Conservation (phyloP, 139 green algal genomes). For the Cymbomonas tetramitiformis region DNA sequence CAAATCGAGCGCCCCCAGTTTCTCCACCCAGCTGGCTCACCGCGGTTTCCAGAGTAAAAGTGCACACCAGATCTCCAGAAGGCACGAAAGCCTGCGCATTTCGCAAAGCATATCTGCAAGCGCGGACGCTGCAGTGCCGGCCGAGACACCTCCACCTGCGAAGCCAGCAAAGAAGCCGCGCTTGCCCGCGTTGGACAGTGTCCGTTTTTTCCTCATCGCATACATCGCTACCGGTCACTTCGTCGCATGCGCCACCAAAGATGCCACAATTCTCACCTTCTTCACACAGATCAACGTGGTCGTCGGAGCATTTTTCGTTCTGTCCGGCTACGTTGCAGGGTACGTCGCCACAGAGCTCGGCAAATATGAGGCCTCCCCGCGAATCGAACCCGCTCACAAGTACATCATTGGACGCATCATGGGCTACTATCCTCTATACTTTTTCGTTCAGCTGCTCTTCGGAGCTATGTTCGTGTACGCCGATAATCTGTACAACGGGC, state of each 20-base stretch:
- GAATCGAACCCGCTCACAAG: conserved; percentile 5
- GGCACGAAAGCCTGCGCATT: too few relatives aligned
- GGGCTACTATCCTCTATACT: conserved; percentile 23
- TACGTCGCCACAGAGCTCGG: conserved; percentile 19
- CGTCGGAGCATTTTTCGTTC: conserved; percentile 25
- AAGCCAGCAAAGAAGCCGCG: conserved; percentile 17
- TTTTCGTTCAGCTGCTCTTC: conserved; percentile 16
- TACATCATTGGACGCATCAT: conserved; percentile 15
- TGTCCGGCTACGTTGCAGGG: conserved; percentile 25
- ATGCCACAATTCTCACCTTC: neutral
- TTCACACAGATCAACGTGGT: conserved; percentile 27
- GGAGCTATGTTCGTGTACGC: conserved; percentile 21
- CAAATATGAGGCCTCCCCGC: conserved; percentile 10
- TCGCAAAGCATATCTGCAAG: too few relatives aligned
- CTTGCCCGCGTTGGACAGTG: conserved; percentile 14
- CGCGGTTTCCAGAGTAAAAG: too few relatives aligned
- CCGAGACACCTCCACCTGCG: too few relatives aligned
- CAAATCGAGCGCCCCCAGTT: too few relatives aligned
- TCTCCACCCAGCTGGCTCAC: too few relatives aligned
- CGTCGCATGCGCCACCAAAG: conserved; percentile 20
- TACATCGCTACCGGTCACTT: conserved; percentile 28
- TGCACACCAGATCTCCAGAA: too few relatives aligned
- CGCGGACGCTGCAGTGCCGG: too few relatives aligned
- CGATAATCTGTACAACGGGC: conserved; percentile 22
- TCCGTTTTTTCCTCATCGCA: conserved; percentile 25